These are phyloP conservation scores for Pestalotiopsis sp. DNA, from an alignment of 2,329 filamentous ascomycete species.

Conservation along the genomic window DNA sequence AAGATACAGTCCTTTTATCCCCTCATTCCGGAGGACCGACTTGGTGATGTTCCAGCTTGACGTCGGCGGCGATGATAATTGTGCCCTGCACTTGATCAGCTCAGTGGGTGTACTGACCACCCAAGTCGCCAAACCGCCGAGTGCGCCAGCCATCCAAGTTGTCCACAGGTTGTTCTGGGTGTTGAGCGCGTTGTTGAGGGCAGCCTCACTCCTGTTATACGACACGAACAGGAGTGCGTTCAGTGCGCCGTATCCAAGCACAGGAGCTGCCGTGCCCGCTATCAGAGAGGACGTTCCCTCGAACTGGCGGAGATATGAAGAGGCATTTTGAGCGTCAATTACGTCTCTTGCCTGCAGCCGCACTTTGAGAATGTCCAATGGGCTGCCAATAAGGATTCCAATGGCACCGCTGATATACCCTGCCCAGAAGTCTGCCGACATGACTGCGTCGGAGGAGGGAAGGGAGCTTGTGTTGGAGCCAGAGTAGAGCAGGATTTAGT, in stretches of 20 bases:
- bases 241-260: constrained; percentile 85
- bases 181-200: constrained; percentile 48
- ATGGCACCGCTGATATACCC: constrained; percentile 47
- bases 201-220: constrained; percentile 79
- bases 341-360: constrained; percentile 68
- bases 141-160: constrained; percentile 77
- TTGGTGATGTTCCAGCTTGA: constrained; percentile 66
- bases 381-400: constrained; percentile 87
- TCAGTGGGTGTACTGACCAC: constrained; percentile 86
- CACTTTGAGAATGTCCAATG: constrained; percentile 70
- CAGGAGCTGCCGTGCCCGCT: constrained; percentile 77
- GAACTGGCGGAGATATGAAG: constrained; percentile 32
- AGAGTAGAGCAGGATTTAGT: neutral
- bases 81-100: constrained; percentile 84
- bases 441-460: constrained; percentile 32
- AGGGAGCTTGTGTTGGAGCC: neutral
- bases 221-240: constrained; percentile 88
- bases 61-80: constrained; percentile 52
- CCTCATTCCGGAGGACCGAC: constrained; percentile 55
- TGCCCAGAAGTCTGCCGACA: constrained; percentile 92
- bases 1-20: constrained; percentile 73
- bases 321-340: constrained; percentile 21
- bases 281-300: constrained; percentile 41
- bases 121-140: constrained; percentile 83
- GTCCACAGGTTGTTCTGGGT: constrained; percentile 55